Percentiles rank a stretch among this genome's conserved stretches.
Evolutionary conservation across 306 rosid species (phyloP).

Genomic region (Chamaecrista fasciculata): DNA sequence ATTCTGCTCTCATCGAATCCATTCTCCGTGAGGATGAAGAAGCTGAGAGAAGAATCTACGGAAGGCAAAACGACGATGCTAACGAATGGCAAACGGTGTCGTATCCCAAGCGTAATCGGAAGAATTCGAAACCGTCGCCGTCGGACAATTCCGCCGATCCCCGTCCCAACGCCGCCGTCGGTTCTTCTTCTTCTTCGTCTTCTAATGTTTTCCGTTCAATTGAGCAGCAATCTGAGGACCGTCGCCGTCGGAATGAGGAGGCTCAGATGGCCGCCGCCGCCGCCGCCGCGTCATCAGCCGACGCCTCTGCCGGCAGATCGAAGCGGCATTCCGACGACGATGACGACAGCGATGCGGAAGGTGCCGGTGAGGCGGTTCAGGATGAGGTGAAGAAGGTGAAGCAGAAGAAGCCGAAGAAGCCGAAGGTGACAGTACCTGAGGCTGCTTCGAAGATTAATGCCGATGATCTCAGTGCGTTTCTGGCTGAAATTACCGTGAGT

Average conservation of each 20-base stretch:
- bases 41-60: slow-evolving; percentile 22
- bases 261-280: slow-evolving; percentile 32
- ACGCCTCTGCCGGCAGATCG: slow-evolving; percentile 28
- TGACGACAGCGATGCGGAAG: slow-evolving; percentile 34
- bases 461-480: slow-evolving; percentile 50
- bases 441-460: slow-evolving; percentile 59
- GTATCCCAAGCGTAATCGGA: slow-evolving; percentile 49
- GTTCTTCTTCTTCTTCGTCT: not conserved
- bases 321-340: slow-evolving; percentile 45
- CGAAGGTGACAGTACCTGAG: slow-evolving; percentile 55
- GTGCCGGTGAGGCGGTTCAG: slow-evolving; percentile 5
- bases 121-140: slow-evolving; percentile 32
- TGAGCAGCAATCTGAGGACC: slow-evolving; percentile 48
- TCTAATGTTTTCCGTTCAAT: slow-evolving; percentile 43
- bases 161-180: slow-evolving; percentile 13
- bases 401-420: slow-evolving; percentile 53
- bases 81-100: slow-evolving; percentile 59
- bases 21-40: slow-evolving; percentile 59
- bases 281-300: not conserved
- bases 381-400: slow-evolving; percentile 42
- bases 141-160: slow-evolving; percentile 12
- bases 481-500: slow-evolving; percentile 61
- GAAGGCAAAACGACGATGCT: not conserved
- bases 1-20: slow-evolving; percentile 52
- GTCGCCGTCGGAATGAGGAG: slow-evolving; percentile 36